Percentiles rank a stretch among this genome's conserved stretches.
phyloP scores from a whole-genome alignment of 768 basidiomycete species.

The Panellus pusillus region DNA sequence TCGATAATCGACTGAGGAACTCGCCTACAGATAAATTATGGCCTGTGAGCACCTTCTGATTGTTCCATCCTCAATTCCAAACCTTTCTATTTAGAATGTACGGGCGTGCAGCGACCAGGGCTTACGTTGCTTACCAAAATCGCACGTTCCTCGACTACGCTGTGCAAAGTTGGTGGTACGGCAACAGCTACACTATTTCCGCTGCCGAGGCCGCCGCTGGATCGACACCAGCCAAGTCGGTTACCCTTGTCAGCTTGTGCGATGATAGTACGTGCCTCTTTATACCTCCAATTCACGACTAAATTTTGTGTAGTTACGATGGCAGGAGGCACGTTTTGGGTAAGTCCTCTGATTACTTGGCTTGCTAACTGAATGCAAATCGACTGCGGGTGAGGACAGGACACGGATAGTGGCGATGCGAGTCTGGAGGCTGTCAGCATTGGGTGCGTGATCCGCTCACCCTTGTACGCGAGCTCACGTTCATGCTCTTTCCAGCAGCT shows the following conservation, averaged over 20 bases:
- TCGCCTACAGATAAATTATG: background rate
- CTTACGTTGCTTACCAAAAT: too few relatives aligned
- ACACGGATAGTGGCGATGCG: background rate
- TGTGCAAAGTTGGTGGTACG: too few relatives aligned
- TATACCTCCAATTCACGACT: background rate
- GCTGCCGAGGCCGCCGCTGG: too few relatives aligned
- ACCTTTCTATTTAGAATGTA: background rate
- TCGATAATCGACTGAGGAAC: too few relatives aligned
- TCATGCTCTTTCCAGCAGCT: background rate
- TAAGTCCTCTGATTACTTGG: background rate
- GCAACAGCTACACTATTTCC: too few relatives aligned
- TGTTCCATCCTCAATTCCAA: too few relatives aligned
- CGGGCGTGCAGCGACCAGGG: conserved; percentile 1
- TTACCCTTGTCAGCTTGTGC: background rate
- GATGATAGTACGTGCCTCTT: background rate
- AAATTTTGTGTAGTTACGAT: conserved; percentile 1
- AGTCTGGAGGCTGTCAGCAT: background rate
- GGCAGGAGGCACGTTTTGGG: conserved; percentile 4
- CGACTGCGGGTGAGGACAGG: background rate
- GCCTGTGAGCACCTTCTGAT: background rate
- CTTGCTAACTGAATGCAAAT: background rate
- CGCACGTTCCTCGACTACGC: too few relatives aligned
- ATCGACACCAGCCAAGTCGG: background rate
- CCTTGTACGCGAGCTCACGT: background rate
- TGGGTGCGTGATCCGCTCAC: background rate